Percentiles rank a stretch among this genome's conserved stretches.
Evolutionary conservation across 2,329 filamentous ascomycete species (phyloP).

Genomic region (Xylariaceae sp.): DNA sequence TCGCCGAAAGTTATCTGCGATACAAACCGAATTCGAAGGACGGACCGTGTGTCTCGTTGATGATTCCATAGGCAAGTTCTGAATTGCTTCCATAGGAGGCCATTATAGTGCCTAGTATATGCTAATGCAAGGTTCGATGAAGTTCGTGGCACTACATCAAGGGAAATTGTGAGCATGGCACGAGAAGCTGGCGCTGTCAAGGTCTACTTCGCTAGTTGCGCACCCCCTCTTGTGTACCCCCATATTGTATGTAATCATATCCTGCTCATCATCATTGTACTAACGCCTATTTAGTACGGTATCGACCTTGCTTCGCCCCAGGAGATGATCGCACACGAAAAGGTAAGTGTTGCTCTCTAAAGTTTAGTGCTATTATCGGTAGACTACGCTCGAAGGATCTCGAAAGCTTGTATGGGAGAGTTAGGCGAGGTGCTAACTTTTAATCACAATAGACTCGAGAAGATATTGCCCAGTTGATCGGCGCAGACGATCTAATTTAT

Average conservation of each 20-base stretch:
- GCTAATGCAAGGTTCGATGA: slow-evolving; percentile 11
- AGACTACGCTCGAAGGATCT: neutral
- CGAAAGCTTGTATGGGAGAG: no score
- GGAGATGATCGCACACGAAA: slow-evolving; percentile 74
- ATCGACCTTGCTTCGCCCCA: slow-evolving; percentile 75
- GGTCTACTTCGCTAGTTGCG: slow-evolving; percentile 83
- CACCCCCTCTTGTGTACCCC: slow-evolving; percentile 81
- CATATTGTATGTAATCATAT: slow-evolving; percentile 71
- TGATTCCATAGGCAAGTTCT: slow-evolving; percentile 68
- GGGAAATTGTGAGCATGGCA: slow-evolving; percentile 83
- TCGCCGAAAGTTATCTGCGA: slow-evolving; percentile 86
- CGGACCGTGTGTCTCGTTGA: slow-evolving; percentile 85
- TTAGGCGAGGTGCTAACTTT: neutral
- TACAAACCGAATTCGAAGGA: slow-evolving; percentile 81
- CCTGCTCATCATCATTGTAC: neutral
- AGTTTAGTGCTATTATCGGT: neutral
- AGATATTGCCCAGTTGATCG: slow-evolving; percentile 58
- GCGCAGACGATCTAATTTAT: slow-evolving; percentile 78
- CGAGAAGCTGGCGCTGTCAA: slow-evolving; percentile 81
- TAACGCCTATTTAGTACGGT: slow-evolving; percentile 30
- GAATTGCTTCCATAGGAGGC: neutral
- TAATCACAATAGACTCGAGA: slow-evolving; percentile 29
- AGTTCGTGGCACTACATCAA: slow-evolving; percentile 82
- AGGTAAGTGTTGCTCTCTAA: slow-evolving; percentile 52
- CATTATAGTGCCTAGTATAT: neutral